Evolutionary conservation across 2,329 filamentous ascomycete species (phyloP).

Genomic region (Raffaelea albimanens): DNA sequence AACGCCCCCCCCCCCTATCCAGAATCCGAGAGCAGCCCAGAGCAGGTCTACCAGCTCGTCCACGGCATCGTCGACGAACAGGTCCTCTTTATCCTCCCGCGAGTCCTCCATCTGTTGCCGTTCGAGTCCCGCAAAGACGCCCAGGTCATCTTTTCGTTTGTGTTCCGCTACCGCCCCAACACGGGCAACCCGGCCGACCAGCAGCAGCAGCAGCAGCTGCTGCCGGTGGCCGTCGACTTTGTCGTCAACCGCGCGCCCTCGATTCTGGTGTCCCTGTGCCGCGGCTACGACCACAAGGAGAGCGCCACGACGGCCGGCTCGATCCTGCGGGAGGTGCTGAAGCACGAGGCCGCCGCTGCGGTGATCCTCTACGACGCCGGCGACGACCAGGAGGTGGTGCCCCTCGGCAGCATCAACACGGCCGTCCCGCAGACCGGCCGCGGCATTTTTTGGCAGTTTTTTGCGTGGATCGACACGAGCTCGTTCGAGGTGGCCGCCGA

Average conservation of each 20-base stretch:
- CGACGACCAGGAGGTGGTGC: conserved; percentile 35
- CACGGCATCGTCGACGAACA: conserved; percentile 79
- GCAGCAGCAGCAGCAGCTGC: conserved; percentile 21
- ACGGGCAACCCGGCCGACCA: conserved; percentile 14
- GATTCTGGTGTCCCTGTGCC: conserved; percentile 78
- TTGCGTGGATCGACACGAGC: conserved; percentile 93
- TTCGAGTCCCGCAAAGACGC: conserved; percentile 96
- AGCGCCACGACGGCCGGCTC: conserved; percentile 87
- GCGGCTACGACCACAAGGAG: conserved; percentile 81
- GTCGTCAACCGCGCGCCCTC: conserved; percentile 80
- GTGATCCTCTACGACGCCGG: conserved; percentile 91
- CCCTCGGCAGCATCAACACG: neutral
- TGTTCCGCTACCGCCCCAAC: conserved; percentile 77
- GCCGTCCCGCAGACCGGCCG: conserved; percentile 52
- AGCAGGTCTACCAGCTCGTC: conserved; percentile 81
- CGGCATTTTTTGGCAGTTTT: conserved; percentile 94
- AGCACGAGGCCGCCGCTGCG: conserved; percentile 82
- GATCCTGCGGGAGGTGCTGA: conserved; percentile 77
- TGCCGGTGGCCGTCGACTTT: conserved; percentile 80
- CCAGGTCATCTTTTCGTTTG: conserved; percentile 90
- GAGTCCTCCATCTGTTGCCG: conserved; percentile 73
- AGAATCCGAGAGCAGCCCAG: conserved; percentile 81
- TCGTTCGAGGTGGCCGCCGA: conserved; percentile 96
- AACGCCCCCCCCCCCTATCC: too few species aligned
- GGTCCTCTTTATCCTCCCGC: conserved; percentile 73